phyloP scores from a whole-genome alignment of 129 eudicot genomes.

The Helichrysum umbraculigerum region DNA sequence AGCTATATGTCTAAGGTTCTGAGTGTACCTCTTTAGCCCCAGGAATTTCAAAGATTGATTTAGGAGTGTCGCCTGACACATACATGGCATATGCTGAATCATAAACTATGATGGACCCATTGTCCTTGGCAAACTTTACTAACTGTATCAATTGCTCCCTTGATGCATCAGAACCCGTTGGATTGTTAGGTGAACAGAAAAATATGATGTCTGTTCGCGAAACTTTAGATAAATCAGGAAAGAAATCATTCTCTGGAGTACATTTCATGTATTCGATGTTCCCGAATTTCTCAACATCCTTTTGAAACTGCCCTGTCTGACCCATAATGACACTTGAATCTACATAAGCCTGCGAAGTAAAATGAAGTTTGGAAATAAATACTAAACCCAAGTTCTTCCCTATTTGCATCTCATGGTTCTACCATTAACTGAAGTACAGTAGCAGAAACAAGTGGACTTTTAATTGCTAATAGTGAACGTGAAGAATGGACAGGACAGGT shows the following conservation, averaged over 20 bases:
- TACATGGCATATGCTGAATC: slow-evolving; percentile 94
- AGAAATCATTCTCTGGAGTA: slow-evolving; percentile 87
- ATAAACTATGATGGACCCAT: slow-evolving; percentile 80
- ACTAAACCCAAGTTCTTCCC: background rate
- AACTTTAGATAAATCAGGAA: slow-evolving; percentile 77
- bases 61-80: slow-evolving; percentile 76
- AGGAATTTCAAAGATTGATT: slow-evolving; percentile 87
- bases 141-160: slow-evolving; percentile 71
- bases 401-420: background rate
- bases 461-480: background rate
- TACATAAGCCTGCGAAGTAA: slow-evolving; percentile 68
- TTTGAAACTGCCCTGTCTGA: slow-evolving; percentile 75
- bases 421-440: background rate
- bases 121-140: slow-evolving; percentile 80
- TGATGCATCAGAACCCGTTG: slow-evolving; percentile 90
- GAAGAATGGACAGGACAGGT: background rate
- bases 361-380: background rate
- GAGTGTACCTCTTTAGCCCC: slow-evolving; percentile 78
- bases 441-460: background rate
- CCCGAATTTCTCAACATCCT: slow-evolving; percentile 55
- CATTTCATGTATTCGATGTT: slow-evolving; percentile 87
- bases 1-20: background rate
- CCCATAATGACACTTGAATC: slow-evolving; percentile 96
- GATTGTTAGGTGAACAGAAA: slow-evolving; percentile 94
- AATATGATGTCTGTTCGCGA: slow-evolving; percentile 79